Base-by-base conservation (phyloP, 2,329 filamentous ascomycete species). In the Sporothrix globosa region DNA sequence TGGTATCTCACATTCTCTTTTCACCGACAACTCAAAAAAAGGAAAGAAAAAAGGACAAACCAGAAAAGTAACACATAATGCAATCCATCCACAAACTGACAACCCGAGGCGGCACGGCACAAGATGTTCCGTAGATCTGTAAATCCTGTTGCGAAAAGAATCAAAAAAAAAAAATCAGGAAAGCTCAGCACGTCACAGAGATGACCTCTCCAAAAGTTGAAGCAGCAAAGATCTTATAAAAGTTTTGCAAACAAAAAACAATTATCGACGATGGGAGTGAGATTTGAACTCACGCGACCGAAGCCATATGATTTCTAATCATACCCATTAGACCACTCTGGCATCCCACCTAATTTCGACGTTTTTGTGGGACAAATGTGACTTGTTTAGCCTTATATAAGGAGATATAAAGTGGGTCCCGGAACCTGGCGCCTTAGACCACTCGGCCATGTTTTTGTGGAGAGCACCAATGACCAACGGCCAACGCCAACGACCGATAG, bases 271-370 rank as follows among this genome's bases (percentile, higher is more conserved):
- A 73, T 69, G 72, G 66, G 66, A 73, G 70, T 34, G 70, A 70
- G 70, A 73, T 73, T 73, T 66, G 68, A 73, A 73, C 72, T 71
- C 68, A 53, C 68, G 72, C 72, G 72, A 70, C 70, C 68, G 70
- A 73, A 72, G 70, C 70, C 68, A 72, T 72, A 73, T 73, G 70
- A 73, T 73, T 72, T 73, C 70, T 73, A 73, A 72, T 73, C 72
- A 72, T 73, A 72, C 72, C 72, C 72, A 73, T 72, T 72, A 73
- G 72, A 72, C 70, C 72, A 73, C 72, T 73, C 72, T 73, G 70
- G 70, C 70, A 72, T 70, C 72, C 67, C 70, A 69, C 70, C 72
- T 61, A 34, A 17, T 14, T 53, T 34, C 44, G 56, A 61, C 24
- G 39, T 61, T 50, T 50, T 58, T n/a, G 58, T 66, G 63, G 63